A percentile compares a stretch with the other conserved stretches of the same genome.
These are phyloP conservation scores for Thelonectria blattea DNA, from an alignment of 2,329 filamentous ascomycete genomes.

Conservation along the genomic window DNA sequence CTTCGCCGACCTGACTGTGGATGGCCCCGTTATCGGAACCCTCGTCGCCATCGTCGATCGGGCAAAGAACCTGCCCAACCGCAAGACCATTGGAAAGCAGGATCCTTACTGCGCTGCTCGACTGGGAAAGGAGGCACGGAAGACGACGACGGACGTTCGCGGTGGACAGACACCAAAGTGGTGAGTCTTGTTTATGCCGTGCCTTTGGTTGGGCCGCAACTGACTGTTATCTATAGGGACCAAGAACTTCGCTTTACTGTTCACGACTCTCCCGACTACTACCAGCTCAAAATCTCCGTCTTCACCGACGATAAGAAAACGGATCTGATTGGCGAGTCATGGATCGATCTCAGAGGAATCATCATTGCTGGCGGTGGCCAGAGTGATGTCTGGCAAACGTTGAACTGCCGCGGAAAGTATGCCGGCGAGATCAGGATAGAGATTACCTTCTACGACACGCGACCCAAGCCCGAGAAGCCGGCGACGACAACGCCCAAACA, in stretches of 20 bases:
- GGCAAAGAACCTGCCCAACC: conserved; percentile 95
- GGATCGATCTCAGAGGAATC: conserved; percentile 82
- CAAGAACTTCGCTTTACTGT: conserved; percentile 96
- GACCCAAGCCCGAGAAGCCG: conserved; percentile 79
- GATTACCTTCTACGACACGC: conserved; percentile 92
- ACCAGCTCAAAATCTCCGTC: conserved; percentile 90
- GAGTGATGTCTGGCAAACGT: conserved; percentile 87
- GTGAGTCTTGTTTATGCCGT: conserved; percentile 56
- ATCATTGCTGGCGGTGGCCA: conserved; percentile 89
- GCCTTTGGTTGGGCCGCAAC: conserved; percentile 6
- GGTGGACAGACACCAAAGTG: conserved; percentile 96
- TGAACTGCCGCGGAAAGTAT: conserved; percentile 92
- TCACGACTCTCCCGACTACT: conserved; percentile 96
- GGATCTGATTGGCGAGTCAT: conserved; percentile 93
- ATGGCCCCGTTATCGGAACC: conserved; percentile 92
- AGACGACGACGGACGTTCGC: conserved; percentile 91
- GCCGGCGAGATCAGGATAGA: conserved; percentile 94
- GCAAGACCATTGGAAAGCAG: conserved; percentile 98
- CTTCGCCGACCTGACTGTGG: conserved; percentile 90
- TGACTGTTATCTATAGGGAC: conserved; percentile 69
- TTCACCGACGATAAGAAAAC: conserved; percentile 99
- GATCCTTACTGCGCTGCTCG: conserved; percentile 95
- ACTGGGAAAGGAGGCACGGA: conserved; percentile 95
- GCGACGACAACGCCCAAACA: conserved; percentile 57
- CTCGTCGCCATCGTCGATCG: conserved; percentile 91